These are phyloP conservation scores for Plicaturopsis crispa DNA, from an alignment of 768 basidiomycete species.

Conservation along the genomic window DNA sequence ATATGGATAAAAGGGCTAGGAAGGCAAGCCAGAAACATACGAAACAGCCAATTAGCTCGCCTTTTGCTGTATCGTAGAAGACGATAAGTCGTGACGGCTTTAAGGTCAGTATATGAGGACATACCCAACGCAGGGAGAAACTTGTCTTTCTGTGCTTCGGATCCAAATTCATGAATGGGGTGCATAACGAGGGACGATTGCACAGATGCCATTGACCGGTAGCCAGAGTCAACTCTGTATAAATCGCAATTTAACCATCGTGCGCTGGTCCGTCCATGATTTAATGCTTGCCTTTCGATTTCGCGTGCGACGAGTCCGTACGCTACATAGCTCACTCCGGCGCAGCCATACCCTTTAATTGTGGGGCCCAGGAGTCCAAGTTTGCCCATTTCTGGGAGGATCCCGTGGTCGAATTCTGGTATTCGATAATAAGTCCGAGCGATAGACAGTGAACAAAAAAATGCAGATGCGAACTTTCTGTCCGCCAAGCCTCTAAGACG, in stretches of 20 bases:
- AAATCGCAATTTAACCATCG: not conserved
- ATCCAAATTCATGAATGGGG: conserved; percentile 83
- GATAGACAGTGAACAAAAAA: not conserved
- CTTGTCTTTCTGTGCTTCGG: conserved; percentile 83
- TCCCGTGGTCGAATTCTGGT: conserved; percentile 66
- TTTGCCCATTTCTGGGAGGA: conserved; percentile 88
- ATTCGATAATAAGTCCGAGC: not conserved
- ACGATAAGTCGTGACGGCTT: conserved; percentile 4
- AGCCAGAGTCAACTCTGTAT: conserved; percentile 87
- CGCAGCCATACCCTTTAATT: conserved; percentile 90
- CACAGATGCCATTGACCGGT: conserved; percentile 90
- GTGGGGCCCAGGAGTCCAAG: conserved; percentile 89
- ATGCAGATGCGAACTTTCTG: conserved; percentile 52
- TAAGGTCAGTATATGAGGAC: conserved; percentile 7
- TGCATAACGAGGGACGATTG: conserved; percentile 98
- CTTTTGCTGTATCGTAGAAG: conserved; percentile 47
- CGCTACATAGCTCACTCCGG: conserved; percentile 84
- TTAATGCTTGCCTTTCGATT: conserved; percentile 65
- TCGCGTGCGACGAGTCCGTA: conserved; percentile 93
- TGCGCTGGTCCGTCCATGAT: not conserved
- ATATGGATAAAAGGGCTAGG: conserved; percentile 1
- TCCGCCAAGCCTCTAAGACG: conserved; percentile 82
- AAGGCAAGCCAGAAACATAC: conserved; percentile 37
- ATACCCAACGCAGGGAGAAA: conserved; percentile 80
- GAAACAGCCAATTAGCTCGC: conserved; percentile 88